Evolutionary conservation across 2,329 filamentous ascomycete genomes (phyloP), one percentile per base, ranked within the genome.

Genomic region (Penicillium polonicum): DNA sequence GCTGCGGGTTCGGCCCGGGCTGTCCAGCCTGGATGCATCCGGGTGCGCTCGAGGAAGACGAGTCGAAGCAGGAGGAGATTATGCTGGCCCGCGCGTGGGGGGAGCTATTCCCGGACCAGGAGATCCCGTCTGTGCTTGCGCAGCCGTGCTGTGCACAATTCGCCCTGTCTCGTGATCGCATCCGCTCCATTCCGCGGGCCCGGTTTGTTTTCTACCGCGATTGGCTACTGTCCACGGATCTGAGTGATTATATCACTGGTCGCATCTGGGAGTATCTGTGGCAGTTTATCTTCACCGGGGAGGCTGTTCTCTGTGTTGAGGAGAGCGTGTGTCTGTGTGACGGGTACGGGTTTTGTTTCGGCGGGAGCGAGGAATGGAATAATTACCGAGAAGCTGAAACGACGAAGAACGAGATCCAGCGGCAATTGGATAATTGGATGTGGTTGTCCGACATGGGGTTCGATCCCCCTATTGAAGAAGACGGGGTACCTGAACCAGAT

Each of bases 101-200:
- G 1, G 77, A 81, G 65, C 65, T 82, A 10, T 81, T 81, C 59
- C 78, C 78, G 3, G 67, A 72, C 39, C 73, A 74, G 36, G 70
- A 74, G 2, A 71, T 80, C 13, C 79, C 79, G 2, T 63, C 72
- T 17, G 79, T 85, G 0, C 77, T 88, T 0, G 80, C 83, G 2
- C 84, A 86, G 62, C 82, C 85, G 4, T 88, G 85, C 68, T 88
- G 85, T 66, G 83, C 83, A 2, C 85, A 88, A 63, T 88, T 88
- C 65, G 85, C 85, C 9, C 71, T 88, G 4, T 83, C 81, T 7
- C 73, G 80, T 3, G 83, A 86, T 42, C 79, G 83, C 4, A 84
- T 88, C 52, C 80, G 75, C 10, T 74, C 79, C 1, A 79, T 82
- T 35, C 82, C 83, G 1, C 76, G 79, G 51, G 75, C 78, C 25